phyloP scores from a whole-genome alignment of 2,329 filamentous ascomycete species.

The Fusarium oxysporum region DNA sequence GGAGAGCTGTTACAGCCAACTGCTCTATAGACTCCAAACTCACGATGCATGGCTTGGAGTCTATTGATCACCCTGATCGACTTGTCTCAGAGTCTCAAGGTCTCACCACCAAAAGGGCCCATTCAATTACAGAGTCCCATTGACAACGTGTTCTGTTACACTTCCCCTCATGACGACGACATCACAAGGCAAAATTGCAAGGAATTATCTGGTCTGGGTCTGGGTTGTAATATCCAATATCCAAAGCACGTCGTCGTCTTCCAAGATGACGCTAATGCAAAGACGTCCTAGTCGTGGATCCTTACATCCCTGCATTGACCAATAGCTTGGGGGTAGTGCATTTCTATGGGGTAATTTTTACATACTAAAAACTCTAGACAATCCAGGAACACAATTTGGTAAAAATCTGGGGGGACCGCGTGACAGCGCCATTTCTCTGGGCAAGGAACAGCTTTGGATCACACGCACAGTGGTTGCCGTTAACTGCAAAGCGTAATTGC shows the following conservation, averaged over 20 bases:
- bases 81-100: not conserved
- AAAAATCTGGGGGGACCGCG: constrained; percentile 38
- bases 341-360: constrained; percentile 49
- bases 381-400: constrained; percentile 42
- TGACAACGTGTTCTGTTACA: constrained; percentile 8
- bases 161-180: constrained; percentile 23
- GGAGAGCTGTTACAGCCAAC: not conserved
- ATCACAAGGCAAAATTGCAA: constrained; percentile 33
- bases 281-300: constrained; percentile 17
- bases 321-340: constrained; percentile 2
- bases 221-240: constrained; percentile 2
- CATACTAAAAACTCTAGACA: constrained; percentile 45
- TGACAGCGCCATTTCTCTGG: constrained; percentile 42
- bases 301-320: constrained; percentile 17
- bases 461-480: constrained; percentile 42
- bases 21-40: not conserved
- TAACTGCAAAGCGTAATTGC: constrained; percentile 44
- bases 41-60: not conserved
- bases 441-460: constrained; percentile 24
- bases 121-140: not conserved
- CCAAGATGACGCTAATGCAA: constrained; percentile 23
- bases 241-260: constrained; percentile 24
- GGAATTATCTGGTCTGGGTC: constrained; percentile 2
- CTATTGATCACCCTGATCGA: not conserved
- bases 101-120: not conserved